Percentiles rank a stretch among this genome's conserved stretches.
Conservation (phyloP, 305 asterid genomes). For the Nicotiana rustica region DNA sequence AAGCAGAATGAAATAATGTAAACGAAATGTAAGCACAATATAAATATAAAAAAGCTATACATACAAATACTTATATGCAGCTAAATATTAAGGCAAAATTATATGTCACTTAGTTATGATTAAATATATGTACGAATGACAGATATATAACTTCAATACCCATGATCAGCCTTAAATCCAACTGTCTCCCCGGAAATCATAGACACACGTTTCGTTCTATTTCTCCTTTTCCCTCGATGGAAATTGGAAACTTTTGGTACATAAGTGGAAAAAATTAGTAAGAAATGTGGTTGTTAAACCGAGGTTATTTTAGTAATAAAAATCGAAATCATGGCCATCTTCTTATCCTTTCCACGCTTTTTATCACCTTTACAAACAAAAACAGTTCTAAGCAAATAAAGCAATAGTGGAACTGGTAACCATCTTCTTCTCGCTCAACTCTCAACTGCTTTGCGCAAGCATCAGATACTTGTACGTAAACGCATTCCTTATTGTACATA, state of each 20-base stretch:
- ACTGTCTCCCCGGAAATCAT: background rate
- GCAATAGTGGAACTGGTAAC: background rate
- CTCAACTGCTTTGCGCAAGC: slow-evolving; percentile 33
- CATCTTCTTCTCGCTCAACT: slow-evolving; percentile 9
- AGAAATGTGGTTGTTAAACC: too few species aligned
- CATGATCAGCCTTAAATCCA: background rate
- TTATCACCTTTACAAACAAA: slow-evolving; percentile 21
- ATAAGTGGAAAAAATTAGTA: background rate
- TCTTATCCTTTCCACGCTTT: background rate
- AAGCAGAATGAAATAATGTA: too few species aligned
- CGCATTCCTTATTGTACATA: background rate
- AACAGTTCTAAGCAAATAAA: slow-evolving; percentile 1
- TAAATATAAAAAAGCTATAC: too few species aligned
- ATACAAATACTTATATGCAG: too few species aligned
- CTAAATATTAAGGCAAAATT: too few species aligned
- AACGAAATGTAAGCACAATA: too few species aligned
- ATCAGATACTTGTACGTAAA: slow-evolving; percentile 27
- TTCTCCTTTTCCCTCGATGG: background rate
- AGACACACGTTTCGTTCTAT: background rate
- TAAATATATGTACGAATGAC: too few species aligned
- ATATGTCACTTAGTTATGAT: too few species aligned
- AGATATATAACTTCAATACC: background rate
- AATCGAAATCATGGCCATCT: background rate
- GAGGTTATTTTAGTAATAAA: slow-evolving; percentile 38
- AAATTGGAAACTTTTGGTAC: too few species aligned